Conservation (phyloP, 495 filamentous ascomycete species). For the Pseudoneurospora amorphoporcata region DNA sequence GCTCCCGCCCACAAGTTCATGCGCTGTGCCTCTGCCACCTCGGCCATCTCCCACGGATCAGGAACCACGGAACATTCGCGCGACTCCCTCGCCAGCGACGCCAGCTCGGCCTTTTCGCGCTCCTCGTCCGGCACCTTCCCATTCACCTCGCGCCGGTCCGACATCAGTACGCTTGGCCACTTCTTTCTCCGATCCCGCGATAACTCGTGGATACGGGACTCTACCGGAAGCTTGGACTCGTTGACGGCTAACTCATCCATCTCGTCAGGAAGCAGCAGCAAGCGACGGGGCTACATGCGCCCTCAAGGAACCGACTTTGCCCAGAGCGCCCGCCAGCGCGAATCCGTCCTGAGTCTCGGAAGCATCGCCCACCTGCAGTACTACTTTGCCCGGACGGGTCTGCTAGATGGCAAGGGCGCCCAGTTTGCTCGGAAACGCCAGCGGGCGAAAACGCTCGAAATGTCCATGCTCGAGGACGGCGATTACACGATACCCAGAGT, state of each 20-base stretch:
- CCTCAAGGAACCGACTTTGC: constrained; percentile 87
- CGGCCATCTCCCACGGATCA: constrained; percentile 49
- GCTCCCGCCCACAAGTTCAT: constrained; percentile 48
- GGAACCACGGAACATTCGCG: constrained; percentile 42
- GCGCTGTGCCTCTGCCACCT: constrained; percentile 67
- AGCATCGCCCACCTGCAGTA: constrained; percentile 97
- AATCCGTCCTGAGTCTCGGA: constrained; percentile 90
- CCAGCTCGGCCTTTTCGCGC: constrained; percentile 40
- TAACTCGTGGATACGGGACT: constrained; percentile 14
- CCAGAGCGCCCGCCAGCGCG: constrained; percentile 74
- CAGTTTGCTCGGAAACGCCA: constrained; percentile 64
- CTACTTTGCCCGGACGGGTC: constrained; percentile 90
- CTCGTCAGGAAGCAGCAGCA: constrained; percentile 31
- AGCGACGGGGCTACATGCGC: constrained; percentile 78
- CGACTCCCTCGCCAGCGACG: constrained; percentile 37
- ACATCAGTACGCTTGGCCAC: constrained; percentile 31
- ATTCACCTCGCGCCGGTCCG: constrained; percentile 20
- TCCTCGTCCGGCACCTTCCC: constrained; percentile 37
- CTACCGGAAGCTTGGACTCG: constrained; percentile 33
- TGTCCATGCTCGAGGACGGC: constrained; percentile 32
- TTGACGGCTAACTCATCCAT: constrained; percentile 1
- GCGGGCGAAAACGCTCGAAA: constrained; percentile 37
- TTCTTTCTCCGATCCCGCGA: constrained; percentile 34
- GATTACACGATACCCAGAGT: constrained; percentile 29
- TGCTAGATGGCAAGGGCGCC: constrained; percentile 88